These are phyloP conservation scores for Yamadazyma insecticola DNA, from an alignment of 805 yeast genomes.

Conservation along the genomic window DNA sequence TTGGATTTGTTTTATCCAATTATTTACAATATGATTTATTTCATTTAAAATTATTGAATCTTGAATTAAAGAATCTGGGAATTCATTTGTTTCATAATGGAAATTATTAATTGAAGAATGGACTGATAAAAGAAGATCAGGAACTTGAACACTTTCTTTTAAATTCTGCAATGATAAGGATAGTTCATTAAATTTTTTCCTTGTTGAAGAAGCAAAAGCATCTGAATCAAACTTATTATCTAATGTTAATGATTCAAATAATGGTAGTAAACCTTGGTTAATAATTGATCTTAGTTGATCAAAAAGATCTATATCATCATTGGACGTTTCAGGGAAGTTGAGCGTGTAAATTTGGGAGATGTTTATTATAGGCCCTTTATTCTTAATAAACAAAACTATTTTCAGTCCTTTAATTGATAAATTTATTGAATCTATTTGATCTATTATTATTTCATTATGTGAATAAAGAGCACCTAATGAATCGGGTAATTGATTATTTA, in stretches of 20 bases:
- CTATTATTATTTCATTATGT: background rate
- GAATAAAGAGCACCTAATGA: constrained; percentile 2
- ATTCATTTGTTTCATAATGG: constrained; percentile 17
- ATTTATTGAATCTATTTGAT: constrained; percentile 3
- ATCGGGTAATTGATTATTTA: constrained; percentile 3
- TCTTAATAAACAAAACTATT: too few species aligned
- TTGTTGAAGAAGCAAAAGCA: constrained; percentile 31
- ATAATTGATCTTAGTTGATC: constrained; percentile 58
- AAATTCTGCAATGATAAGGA: constrained; percentile 62
- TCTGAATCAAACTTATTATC: constrained; percentile 25
- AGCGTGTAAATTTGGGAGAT: too few species aligned
- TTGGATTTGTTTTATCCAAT: constrained; percentile 68
- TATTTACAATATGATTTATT: constrained; percentile 64
- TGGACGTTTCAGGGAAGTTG: too few species aligned
- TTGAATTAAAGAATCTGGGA: constrained; percentile 31
- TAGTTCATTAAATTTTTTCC: constrained; percentile 64
- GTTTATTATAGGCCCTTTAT: too few species aligned
- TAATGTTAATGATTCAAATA: constrained; percentile 46
- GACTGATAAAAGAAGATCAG: constrained; percentile 50
- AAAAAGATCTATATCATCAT: constrained; percentile 23
- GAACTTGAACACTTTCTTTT: constrained; percentile 63
- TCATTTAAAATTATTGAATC: constrained; percentile 61
- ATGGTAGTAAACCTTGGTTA: constrained; percentile 61
- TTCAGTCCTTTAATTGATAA: too few species aligned
- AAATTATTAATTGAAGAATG: constrained; percentile 44